Base-by-base conservation (phyloP, 2,329 filamentous ascomycete species). In the Gliomastix tumulicola region DNA sequence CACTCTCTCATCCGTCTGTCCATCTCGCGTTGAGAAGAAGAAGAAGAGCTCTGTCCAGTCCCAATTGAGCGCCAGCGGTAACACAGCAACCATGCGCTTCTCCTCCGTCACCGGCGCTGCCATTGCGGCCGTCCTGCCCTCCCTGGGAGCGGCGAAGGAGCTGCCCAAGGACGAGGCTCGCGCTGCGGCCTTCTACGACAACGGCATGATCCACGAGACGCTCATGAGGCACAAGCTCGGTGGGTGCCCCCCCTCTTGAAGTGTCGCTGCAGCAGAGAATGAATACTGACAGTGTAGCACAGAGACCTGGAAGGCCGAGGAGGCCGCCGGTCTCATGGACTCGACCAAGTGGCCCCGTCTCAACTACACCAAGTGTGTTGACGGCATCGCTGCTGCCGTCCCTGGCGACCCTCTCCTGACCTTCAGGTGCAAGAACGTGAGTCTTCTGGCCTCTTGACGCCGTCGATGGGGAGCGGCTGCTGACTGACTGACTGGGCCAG, bases 401-500 rank as follows among this genome's bases (percentile, higher is more conserved):
- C 45, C 44, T 2, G 47, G 39, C 25, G 43, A 43, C 32, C 47
- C 44, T 12, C 41, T 49, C 7, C 45, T 48, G 30, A 47, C 41
- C 21, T 50, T 50, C 37, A 38, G 32, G 32, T 50, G 48, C 40
- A 48, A 49, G 41, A 50, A 50, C 32, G 38, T 40, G 17, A 15
- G 38, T 35, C 9, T 8, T n/a, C 21, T 37, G 10, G 17, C 10
- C 25, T 28, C 25, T 16, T n/a, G 18, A 10, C 16, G n/a, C 12
- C 13, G 10, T 21, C 32, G 18, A 17, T 5, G 16, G 12, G 12
- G 12, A 12, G 12, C 12, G 10, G 32, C 10, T 25, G 11, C 9
- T n/a, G 11, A 34, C 20, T 19, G 15, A 22, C 17, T 9, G 20
- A 15, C n/a, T 16, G 9, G 16, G 19, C n/a, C n/a, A 40, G 34